Evolutionary conservation across 495 filamentous ascomycete genomes (phyloP).

Genomic region (Aspergillus sclerotiicarbonarius): DNA sequence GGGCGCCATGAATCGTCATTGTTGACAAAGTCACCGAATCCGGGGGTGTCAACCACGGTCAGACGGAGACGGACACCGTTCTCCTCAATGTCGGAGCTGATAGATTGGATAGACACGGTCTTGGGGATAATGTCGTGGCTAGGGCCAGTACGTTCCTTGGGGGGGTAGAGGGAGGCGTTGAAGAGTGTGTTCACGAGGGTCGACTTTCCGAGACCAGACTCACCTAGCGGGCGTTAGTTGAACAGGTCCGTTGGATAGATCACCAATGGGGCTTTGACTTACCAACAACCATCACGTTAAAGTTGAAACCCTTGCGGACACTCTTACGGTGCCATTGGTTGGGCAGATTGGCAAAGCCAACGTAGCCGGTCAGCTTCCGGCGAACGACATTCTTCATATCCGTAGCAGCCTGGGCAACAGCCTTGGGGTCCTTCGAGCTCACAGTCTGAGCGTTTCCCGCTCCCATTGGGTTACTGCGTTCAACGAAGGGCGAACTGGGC

Average conservation of each 20-base stretch:
- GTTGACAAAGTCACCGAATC: conserved; percentile 99
- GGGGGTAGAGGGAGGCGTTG: conserved; percentile 98
- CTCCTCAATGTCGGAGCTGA: conserved; percentile 98
- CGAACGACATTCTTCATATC: conserved; percentile 98
- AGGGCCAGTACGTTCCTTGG: conserved; percentile 94
- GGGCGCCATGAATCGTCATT: conserved; percentile 99
- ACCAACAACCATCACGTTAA: conserved; percentile 99
- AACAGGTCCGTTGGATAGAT: conserved; percentile 22
- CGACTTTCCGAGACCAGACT: conserved; percentile 98
- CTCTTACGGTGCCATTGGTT: conserved; percentile 99
- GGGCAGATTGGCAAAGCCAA: conserved; percentile 97
- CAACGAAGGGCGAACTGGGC: conserved; percentile 55
- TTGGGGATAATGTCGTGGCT: conserved; percentile 98
- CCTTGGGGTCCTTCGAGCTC: conserved; percentile 82
- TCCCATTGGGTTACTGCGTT: conserved; percentile 62
- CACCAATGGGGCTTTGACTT: conserved; percentile 26
- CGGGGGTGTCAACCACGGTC: conserved; percentile 96
- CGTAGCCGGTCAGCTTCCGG: conserved; percentile 96
- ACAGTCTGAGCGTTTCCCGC: conserved; percentile 63
- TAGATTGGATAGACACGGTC: conserved; percentile 97
- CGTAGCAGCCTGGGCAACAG: conserved; percentile 68
- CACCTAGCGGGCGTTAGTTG: conserved; percentile 57
- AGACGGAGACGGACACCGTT: conserved; percentile 96
- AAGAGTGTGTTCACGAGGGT: conserved; percentile 99
- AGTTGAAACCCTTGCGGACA: conserved; percentile 99